Conservation (phyloP, 2,329 filamentous ascomycete species). For the Falciphora oryzae region DNA sequence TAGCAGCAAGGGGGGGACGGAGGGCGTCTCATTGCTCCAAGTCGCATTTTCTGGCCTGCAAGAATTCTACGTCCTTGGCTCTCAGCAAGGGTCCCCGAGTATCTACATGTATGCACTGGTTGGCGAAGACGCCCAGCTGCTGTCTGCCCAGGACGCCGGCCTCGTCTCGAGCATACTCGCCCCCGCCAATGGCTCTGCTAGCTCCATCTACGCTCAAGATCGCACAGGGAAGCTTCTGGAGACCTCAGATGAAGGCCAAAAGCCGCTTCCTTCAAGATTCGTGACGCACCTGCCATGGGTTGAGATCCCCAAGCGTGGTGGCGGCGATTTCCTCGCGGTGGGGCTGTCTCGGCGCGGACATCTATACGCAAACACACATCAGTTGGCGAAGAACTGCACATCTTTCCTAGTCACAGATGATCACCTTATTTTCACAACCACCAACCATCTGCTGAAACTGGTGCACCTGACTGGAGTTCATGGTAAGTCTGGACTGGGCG, state of each 20-base stretch:
- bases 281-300: constrained; percentile 46
- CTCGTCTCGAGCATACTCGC: constrained; percentile 1
- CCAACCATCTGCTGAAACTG: constrained; percentile 89
- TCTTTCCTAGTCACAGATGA: constrained; percentile 78
- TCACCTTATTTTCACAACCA: constrained; percentile 89
- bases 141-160: background rate
- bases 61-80: background rate
- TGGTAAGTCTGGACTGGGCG: background rate
- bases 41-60: constrained; percentile 15
- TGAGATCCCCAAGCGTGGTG: constrained; percentile 36
- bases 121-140: background rate
- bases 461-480: constrained; percentile 62
- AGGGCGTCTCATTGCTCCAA: constrained; percentile 16
- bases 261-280: constrained; percentile 34
- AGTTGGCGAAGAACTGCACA: constrained; percentile 81
- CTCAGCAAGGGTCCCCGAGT: background rate
- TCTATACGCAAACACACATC: constrained; percentile 69
- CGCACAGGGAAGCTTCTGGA: constrained; percentile 38
- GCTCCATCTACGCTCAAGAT: constrained; percentile 38
- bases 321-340: constrained; percentile 38
- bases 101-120: background rate
- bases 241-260: constrained; percentile 26
- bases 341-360: constrained; percentile 72
- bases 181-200: constrained; percentile 15
- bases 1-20: background rate